These are phyloP conservation scores for Kodamaea fukazawae DNA, from an alignment of 805 yeast genomes.

Conservation along the genomic window DNA sequence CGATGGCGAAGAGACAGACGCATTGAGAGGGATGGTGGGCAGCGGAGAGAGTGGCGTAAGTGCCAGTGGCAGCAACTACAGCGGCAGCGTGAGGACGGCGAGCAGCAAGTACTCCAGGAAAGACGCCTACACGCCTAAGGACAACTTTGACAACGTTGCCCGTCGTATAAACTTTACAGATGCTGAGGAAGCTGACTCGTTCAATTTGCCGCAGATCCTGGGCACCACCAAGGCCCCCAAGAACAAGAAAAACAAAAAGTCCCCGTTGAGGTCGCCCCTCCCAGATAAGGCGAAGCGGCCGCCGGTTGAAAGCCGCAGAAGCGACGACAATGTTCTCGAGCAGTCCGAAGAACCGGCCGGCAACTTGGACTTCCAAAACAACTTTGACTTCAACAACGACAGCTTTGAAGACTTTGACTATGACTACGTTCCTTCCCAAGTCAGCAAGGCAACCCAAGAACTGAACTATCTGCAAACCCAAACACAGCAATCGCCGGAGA, in stretches of 20 bases:
- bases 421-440: constrained; percentile 8
- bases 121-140: constrained; percentile 13
- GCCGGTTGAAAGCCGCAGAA: neutral
- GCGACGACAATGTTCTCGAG: neutral
- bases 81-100: constrained; percentile 6
- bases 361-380: constrained; percentile 4
- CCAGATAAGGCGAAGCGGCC: constrained; percentile 17
- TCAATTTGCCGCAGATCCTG: constrained; percentile 30
- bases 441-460: constrained; percentile 3
- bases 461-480: constrained; percentile 4
- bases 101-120: constrained; percentile 4
- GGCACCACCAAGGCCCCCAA: constrained; percentile 16
- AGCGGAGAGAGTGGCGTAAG: constrained; percentile 4
- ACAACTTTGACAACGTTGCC: constrained; percentile 26
- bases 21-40: constrained; percentile 1
- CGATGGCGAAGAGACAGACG: constrained; percentile 25
- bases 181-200: constrained; percentile 28
- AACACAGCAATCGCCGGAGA: constrained; percentile 18
- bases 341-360: neutral
- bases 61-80: constrained; percentile 9
- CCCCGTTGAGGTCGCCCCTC: constrained; percentile 31
- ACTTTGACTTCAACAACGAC: constrained; percentile 10
- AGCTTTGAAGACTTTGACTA: constrained; percentile 10
- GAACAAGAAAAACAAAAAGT: constrained; percentile 23
- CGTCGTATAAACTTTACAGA: constrained; percentile 36